Percentiles rank a stretch among this genome's conserved stretches.
Evolutionary conservation across 2,329 filamentous ascomycete genomes (phyloP).

Genomic region (Colletotrichum musicola): DNA sequence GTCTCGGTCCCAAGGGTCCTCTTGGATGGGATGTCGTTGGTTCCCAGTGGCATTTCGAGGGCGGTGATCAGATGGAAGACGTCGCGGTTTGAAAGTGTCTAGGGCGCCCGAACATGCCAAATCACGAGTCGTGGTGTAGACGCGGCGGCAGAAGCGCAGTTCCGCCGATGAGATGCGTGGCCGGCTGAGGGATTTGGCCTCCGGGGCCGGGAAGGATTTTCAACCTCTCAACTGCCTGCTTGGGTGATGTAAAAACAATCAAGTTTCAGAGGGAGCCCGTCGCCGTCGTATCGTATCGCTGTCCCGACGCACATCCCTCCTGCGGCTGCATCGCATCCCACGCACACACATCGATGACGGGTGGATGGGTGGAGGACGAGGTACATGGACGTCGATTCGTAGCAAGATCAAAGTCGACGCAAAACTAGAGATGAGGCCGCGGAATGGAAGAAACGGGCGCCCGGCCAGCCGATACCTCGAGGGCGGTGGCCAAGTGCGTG

Average conservation of each 20-base stretch:
- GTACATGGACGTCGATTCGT: conserved; percentile 3
- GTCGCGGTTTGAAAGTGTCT: conserved; percentile 18
- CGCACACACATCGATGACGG: conserved; percentile 1
- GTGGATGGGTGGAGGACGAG: background rate
- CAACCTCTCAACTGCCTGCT: conserved; percentile 14
- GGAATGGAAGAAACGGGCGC: conserved; percentile 6
- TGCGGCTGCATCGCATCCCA: conserved; percentile 17
- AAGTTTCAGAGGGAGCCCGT: conserved; percentile 29
- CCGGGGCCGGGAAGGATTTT: conserved; percentile 10
- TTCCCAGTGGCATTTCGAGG: conserved; percentile 5
- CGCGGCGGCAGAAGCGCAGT: background rate
- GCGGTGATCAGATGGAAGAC: conserved; percentile 24
- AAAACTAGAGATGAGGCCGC: background rate
- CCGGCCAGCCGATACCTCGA: conserved; percentile 7
- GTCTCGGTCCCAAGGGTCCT: conserved; percentile 25
- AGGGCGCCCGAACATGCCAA: conserved; percentile 4
- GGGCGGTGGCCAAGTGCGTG: background rate
- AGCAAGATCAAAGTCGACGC: background rate
- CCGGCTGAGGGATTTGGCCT: too few species aligned
- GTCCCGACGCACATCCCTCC: conserved; percentile 28
- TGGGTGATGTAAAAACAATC: conserved; percentile 17
- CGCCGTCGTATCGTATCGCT: conserved; percentile 21
- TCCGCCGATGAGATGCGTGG: too few species aligned
- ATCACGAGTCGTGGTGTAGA: conserved; percentile 16
- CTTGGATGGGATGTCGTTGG: conserved; percentile 10